Percentiles rank a stretch among this genome's conserved stretches.
Conservation (phyloP, 257 asterid species). For the Nicotiana obtusifolia region DNA sequence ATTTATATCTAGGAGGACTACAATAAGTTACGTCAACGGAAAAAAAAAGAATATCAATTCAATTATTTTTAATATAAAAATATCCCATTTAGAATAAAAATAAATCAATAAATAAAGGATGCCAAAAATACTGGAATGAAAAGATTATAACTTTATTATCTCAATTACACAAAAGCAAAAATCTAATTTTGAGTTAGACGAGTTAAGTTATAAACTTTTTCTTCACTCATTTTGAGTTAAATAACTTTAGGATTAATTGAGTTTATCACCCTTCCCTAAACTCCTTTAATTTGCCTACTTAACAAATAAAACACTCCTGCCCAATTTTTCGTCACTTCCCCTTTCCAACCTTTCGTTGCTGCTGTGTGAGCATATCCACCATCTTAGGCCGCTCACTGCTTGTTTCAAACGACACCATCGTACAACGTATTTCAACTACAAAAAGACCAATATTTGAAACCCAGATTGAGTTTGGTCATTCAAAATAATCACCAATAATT, state of each 20-base stretch:
- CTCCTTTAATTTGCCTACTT: background rate
- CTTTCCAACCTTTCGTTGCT: background rate
- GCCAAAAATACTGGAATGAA: background rate
- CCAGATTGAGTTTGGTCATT: background rate
- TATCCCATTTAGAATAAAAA: too few relatives aligned
- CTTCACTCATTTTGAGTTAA: background rate
- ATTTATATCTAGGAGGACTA: too few relatives aligned
- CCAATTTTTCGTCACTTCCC: background rate
- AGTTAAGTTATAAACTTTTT: too few relatives aligned
- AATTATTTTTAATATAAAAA: too few relatives aligned
- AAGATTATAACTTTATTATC: background rate
- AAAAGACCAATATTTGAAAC: background rate
- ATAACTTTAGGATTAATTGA: background rate
- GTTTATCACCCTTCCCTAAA: too few relatives aligned
- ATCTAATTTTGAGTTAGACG: background rate
- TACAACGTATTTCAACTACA: background rate
- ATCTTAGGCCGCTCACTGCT: background rate
- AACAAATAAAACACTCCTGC: background rate
- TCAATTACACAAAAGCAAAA: background rate
- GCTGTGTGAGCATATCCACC: background rate
- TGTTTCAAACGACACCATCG: background rate
- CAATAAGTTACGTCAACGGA: too few relatives aligned
- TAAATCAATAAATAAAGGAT: background rate
- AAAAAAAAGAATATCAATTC: too few relatives aligned
- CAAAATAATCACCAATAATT: background rate